Evolutionary conservation across 176 grass and related monocot species (phyloP), one percentile per base, ranked within the genome.

Genomic region (Aegilops bicornis): DNA sequence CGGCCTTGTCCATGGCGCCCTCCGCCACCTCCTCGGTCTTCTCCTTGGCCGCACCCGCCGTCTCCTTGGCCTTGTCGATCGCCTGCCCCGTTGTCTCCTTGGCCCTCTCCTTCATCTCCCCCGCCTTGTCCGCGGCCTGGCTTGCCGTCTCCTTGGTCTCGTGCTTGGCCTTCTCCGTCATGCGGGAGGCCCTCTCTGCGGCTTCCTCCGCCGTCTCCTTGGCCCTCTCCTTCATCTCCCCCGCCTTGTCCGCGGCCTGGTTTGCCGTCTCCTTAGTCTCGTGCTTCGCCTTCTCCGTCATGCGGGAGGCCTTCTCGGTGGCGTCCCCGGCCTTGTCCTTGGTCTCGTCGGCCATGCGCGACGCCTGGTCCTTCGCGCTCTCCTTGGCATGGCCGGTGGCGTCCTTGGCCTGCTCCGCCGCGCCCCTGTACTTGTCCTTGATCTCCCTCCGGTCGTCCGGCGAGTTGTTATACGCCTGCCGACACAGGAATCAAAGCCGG

Each of bases 381-480:
- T 89, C 82, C 84, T 77, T 76, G 52, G 72, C 89, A 3, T 88
- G 76, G 8, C 42, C 87, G 0, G 87, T 85, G 60, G 84, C 89
- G 22, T 90, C 84, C 85, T 86, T 91, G 19, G 85, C 88, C 68
- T 94, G 36, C 68, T 75, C 71, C 10, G 88, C 66, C 2, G 91
- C 87, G 69, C 52, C 76, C 32, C 37, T 63, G 85, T 89, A 85
- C 88, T 77, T 92, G 73, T 86, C 87, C 77, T 35, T 80, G 47
- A 84, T 86, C 25, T 89, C 84, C 33, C 86, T 79, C 47, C 87
- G 80, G 56, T 92, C 84, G 16, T 91, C 78, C 74, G 88, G 40
- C 6, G 77, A 61, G 73, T 84, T 86, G 45, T 63, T 60, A 32
- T 91, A 79, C 27, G 88, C 92, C 95, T 95, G 73, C 7, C 40